These are phyloP conservation scores for Tylopilus sp. DNA, from an alignment of 1,284 basidiomycete species.

Conservation along the genomic window DNA sequence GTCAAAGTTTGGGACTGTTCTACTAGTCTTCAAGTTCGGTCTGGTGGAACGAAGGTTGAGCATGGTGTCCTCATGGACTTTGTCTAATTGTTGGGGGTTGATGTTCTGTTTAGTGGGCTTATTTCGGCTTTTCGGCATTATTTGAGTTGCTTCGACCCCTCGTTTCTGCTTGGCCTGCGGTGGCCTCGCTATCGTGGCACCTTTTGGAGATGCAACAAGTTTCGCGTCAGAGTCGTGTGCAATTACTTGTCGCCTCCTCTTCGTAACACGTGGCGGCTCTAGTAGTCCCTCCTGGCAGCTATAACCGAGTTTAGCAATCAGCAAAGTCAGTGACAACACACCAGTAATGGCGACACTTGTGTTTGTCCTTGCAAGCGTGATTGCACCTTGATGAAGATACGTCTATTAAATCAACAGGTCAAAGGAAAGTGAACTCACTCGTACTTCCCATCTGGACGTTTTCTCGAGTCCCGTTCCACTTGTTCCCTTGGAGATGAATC, in stretches of 20 bases:
- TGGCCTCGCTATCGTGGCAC: slow-evolving; percentile 2
- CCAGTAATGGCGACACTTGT: slow-evolving; percentile 76
- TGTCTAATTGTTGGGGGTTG: slow-evolving; percentile 52
- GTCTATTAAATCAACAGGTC: neutral
- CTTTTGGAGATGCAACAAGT: slow-evolving; percentile 16
- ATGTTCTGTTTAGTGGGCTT: slow-evolving; percentile 39
- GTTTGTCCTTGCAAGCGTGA: slow-evolving; percentile 80
- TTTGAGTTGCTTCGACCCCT: neutral
- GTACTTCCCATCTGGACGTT: slow-evolving; percentile 58
- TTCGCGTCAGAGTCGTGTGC: slow-evolving; percentile 29
- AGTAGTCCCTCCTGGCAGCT: slow-evolving; percentile 75
- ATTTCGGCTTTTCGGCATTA: slow-evolving; percentile 9
- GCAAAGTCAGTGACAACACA: slow-evolving; percentile 26
- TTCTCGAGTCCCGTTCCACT: slow-evolving; percentile 28
- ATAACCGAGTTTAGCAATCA: slow-evolving; percentile 19
- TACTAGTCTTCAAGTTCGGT: slow-evolving; percentile 53
- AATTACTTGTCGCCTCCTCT: slow-evolving; percentile 41
- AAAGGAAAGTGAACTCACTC: slow-evolving; percentile 49
- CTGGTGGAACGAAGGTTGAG: slow-evolving; percentile 50
- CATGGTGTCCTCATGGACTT: slow-evolving; percentile 52
- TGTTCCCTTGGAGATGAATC: slow-evolving; percentile 13
- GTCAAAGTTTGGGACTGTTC: slow-evolving; percentile 55
- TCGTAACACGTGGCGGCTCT: slow-evolving; percentile 57
- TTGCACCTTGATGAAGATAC: slow-evolving; percentile 62
- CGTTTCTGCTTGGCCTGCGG: slow-evolving; percentile 10